These are phyloP conservation scores for Clonostachys rhizophaga DNA, from an alignment of 2,329 filamentous ascomycete species.

Conservation along the genomic window DNA sequence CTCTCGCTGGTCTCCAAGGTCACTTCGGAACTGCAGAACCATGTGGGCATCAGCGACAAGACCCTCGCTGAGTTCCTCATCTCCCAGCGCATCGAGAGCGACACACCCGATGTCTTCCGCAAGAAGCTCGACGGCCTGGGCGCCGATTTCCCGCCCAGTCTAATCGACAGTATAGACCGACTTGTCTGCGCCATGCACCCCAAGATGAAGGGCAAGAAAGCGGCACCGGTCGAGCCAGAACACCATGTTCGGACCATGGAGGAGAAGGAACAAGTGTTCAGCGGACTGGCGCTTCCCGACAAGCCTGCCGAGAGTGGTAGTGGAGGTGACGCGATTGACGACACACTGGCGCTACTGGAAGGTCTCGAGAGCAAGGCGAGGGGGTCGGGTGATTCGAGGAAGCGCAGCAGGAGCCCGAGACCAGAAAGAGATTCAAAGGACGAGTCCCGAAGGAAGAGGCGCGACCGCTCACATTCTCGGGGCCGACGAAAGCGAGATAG, in stretches of 20 bases:
- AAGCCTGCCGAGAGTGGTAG: slow-evolving; percentile 41
- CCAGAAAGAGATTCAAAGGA: slow-evolving; percentile 37
- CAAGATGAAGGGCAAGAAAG: slow-evolving; percentile 64
- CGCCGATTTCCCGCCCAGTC: slow-evolving; percentile 76
- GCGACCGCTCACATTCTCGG: slow-evolving; percentile 34
- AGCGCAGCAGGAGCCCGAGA: slow-evolving; percentile 55
- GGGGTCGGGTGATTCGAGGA: slow-evolving; percentile 43
- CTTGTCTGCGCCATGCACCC: slow-evolving; percentile 88
- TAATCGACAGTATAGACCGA: slow-evolving; percentile 89
- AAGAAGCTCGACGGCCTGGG: slow-evolving; percentile 69
- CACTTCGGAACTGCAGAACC: slow-evolving; percentile 89
- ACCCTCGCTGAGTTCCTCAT: slow-evolving; percentile 96
- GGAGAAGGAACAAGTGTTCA: slow-evolving; percentile 84
- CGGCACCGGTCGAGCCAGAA: slow-evolving; percentile 19
- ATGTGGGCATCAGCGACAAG: slow-evolving; percentile 88
- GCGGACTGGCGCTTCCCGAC: slow-evolving; percentile 82
- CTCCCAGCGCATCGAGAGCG: slow-evolving; percentile 76
- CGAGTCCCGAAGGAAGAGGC: slow-evolving; percentile 33
- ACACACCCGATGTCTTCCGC: slow-evolving; percentile 69
- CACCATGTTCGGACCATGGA: slow-evolving; percentile 43
- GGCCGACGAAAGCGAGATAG: slow-evolving; percentile 28
- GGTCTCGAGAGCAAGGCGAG: slow-evolving; percentile 65
- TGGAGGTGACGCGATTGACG: slow-evolving; percentile 70
- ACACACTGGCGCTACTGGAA: slow-evolving; percentile 90
- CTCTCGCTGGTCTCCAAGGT: slow-evolving; percentile 94